Evolutionary conservation across 176 grass and related monocot species (phyloP), one percentile per base, ranked within the genome.

Genomic region (Phragmites australis): DNA sequence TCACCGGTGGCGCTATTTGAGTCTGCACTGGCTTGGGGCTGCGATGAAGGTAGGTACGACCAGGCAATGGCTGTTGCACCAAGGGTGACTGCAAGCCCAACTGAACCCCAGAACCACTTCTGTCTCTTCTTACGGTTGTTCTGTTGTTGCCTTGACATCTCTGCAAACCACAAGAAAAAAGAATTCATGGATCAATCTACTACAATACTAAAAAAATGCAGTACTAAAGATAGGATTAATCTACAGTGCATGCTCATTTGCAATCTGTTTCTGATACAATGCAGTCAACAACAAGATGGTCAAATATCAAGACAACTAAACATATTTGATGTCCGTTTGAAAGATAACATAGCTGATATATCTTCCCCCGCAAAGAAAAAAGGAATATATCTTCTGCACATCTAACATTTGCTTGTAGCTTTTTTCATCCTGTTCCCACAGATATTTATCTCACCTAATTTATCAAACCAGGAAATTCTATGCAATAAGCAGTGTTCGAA

Each of bases 21-120:
- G 40, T 90, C 85, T 83, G 65, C 15, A 59, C 13, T 60, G 19
- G 34, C 42, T 14, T 44, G 66, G 34, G 84, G 58, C 65, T 76
- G 86, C 6, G 88, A 60, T 0, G 65, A 54, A 62, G 97, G 97
- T 59, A 93, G 68, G 67, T 91, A 99, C 1, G 93, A 96, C 97
- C 97, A 99, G 2, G 79, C 87, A 78, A 99, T 93, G 34, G 90
- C 90, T 19, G 88, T 85, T 79, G 81, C 65, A 44, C 93, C 84
- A 19, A 99, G 60, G 18, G 97, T 93, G 49, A 90, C 85, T 17
- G 90, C 97, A 82, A 99, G 84, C 18, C 97, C 87, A 55, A 99
- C 77, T 53, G 97, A 96, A 53, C 90, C 79, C 90, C 92, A 99
- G 86, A 99, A 70, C 97, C 93, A 99, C 76, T 90, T 99, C 61